A percentile compares a stretch with the other conserved stretches of the same genome.
These are phyloP conservation scores for Saccharomycopsis capsularis DNA, from an alignment of 805 yeast genomes.

Conservation along the genomic window DNA sequence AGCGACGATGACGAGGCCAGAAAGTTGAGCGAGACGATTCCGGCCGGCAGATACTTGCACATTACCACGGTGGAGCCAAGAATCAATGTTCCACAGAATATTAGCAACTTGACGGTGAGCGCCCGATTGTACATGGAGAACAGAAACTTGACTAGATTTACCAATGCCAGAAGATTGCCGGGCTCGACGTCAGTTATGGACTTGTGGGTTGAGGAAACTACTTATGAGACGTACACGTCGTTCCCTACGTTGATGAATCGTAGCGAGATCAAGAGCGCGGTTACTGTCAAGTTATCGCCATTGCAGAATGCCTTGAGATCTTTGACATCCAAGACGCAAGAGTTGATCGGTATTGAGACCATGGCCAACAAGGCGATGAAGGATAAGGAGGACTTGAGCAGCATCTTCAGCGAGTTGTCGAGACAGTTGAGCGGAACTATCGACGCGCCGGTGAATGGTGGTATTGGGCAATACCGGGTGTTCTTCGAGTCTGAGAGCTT, in stretches of 20 bases:
- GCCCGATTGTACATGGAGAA: conserved; percentile 70
- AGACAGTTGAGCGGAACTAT: conserved; percentile 77
- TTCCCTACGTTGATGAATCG: conserved; percentile 89
- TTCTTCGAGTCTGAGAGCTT: conserved; percentile 44
- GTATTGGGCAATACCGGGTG: conserved; percentile 73
- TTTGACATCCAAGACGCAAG: conserved; percentile 60
- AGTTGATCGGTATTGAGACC: conserved; percentile 61
- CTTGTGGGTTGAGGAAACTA: conserved; percentile 84
- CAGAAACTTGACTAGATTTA: conserved; percentile 62
- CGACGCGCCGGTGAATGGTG: conserved; percentile 90
- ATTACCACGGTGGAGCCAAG: conserved; percentile 69
- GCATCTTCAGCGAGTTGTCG: conserved; percentile 56
- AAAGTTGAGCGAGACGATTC: conserved; percentile 40
- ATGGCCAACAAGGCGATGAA: conserved; percentile 45
- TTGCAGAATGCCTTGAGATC: conserved; percentile 73
- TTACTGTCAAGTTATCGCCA: conserved; percentile 62
- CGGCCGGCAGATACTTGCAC: conserved; percentile 67
- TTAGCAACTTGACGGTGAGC: conserved; percentile 38
- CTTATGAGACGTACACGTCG: conserved; percentile 63
- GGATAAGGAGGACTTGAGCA: conserved; percentile 41
- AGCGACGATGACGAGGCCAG: conserved; percentile 50
- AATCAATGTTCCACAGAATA: conserved; percentile 40
- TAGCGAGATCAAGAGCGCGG: conserved; percentile 53
- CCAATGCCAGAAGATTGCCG: conserved; percentile 62
- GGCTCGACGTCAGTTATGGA: conserved; percentile 67